Evolutionary conservation across 2,329 filamentous ascomycete species (phyloP).

Genomic region (Phialocephala sp.): DNA sequence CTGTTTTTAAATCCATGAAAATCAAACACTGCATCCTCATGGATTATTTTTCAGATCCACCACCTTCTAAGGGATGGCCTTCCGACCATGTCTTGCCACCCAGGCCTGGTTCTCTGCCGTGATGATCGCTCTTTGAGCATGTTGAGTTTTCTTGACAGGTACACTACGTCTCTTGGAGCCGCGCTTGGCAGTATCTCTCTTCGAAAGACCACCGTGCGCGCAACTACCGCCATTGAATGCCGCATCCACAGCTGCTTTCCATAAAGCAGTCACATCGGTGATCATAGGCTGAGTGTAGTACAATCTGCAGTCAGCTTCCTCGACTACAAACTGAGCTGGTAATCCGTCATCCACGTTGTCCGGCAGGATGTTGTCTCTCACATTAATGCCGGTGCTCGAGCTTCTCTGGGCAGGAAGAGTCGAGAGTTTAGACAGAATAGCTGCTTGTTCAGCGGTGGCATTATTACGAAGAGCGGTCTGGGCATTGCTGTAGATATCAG

Average conservation of each 20-base stretch:
- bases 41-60: neutral
- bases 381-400: slow-evolving; percentile 48
- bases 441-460: slow-evolving; percentile 24
- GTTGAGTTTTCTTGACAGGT: neutral
- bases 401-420: slow-evolving; percentile 31
- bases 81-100: slow-evolving; percentile 24
- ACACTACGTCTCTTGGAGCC: neutral
- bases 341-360: slow-evolving; percentile 44
- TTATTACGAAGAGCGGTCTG: slow-evolving; percentile 21
- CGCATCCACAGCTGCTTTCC: slow-evolving; percentile 51
- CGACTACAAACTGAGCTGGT: slow-evolving; percentile 64
- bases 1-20: neutral
- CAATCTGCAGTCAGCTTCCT: slow-evolving; percentile 65
- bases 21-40: neutral
- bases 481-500: slow-evolving; percentile 29
- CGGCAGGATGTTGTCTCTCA: slow-evolving; percentile 46
- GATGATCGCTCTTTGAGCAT: slow-evolving; percentile 7
- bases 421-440: slow-evolving; percentile 31
- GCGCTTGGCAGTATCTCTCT: slow-evolving; percentile 22
- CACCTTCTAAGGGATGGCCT: slow-evolving; percentile 21
- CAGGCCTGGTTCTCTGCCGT: slow-evolving; percentile 11
- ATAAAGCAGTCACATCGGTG: slow-evolving; percentile 56
- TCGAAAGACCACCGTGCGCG: slow-evolving; percentile 36
- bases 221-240: slow-evolving; percentile 49
- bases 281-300: slow-evolving; percentile 63